A percentile compares a stretch with the other conserved stretches of the same genome.
Conservation (phyloP, 805 yeast genomes). For the Pichia membranifaciens region DNA sequence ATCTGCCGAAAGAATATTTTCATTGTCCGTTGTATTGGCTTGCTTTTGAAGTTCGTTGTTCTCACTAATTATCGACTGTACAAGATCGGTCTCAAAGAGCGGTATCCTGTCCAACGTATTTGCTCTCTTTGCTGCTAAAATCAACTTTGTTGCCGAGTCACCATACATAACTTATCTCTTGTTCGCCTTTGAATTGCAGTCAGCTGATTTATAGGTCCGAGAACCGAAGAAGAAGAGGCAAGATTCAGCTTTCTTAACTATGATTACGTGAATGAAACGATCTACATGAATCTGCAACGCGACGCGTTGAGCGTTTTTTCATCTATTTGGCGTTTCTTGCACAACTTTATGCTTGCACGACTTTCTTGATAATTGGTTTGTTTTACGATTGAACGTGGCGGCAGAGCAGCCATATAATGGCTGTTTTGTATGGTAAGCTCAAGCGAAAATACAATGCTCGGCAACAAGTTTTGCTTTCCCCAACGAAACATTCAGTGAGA, state of each 20-base stretch:
- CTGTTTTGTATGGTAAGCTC: slow-evolving; percentile 5
- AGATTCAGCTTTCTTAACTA: no score
- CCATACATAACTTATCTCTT: slow-evolving; percentile 66
- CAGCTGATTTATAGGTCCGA: no score
- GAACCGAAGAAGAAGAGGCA: background rate
- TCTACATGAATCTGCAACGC: no score
- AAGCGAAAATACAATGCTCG: background rate
- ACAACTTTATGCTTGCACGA: background rate
- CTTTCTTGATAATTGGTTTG: no score
- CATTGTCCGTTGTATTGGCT: slow-evolving; percentile 23
- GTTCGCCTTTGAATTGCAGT: background rate
- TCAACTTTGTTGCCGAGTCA: slow-evolving; percentile 76
- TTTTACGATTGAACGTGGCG: no score
- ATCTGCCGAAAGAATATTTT: slow-evolving; percentile 14
- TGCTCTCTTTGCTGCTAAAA: slow-evolving; percentile 79
- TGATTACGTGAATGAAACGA: no score
- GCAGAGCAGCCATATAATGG: background rate
- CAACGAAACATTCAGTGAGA: background rate
- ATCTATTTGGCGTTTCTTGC: background rate
- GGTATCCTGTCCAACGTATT: slow-evolving; percentile 61
- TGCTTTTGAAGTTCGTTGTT: slow-evolving; percentile 55
- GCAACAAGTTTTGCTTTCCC: background rate
- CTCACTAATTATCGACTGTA: slow-evolving; percentile 67
- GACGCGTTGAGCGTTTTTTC: no score
- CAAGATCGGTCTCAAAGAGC: slow-evolving; percentile 63